Evolutionary conservation across 2,329 filamentous ascomycete species (phyloP), one percentile per base, ranked within the genome.

Genomic region (Arthrobotrys iridis): DNA sequence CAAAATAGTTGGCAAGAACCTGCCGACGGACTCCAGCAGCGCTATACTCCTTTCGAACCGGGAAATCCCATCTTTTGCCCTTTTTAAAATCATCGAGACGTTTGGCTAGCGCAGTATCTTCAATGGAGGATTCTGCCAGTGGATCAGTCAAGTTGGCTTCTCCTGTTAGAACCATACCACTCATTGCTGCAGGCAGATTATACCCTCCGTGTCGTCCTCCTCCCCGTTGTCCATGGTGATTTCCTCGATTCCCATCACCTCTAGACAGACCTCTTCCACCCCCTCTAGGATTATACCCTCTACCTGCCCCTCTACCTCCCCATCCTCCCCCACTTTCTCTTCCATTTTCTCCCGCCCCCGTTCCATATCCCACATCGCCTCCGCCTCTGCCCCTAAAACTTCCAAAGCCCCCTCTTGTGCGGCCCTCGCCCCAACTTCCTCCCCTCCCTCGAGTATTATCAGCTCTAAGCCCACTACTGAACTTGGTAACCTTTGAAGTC

Each of bases 1-100:
- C 80, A 77, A 82, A 80, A 70, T 84, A 83, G 63, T 84, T 86
- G 0, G 85, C 82, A 18, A 83, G 81, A 0, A 86, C 79, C 0
- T 82, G 70, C 28, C 84, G 82, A 0, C 76, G 26, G 22, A 37
- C 80, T 15, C 84, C 84, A 24, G 77, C 64, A 0, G 74, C 82
- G 0, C 83, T 85, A 78, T 80, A 84, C 63, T 80, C 67, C 70
- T 77, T 78, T 76, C 83, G 71, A 71, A 82, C 30, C 76, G 78
- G 77, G 81, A 82, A 78, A 75, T 78, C 50, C 48, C 79, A 77
- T 78, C 10, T 76, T 57, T 26, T 6, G 10, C 15, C 4, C 26
- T 7, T n/a, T n/a, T n/a, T 8, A 33, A 50, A 15, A 5, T 10
- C 41, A 5, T 5, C 2, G 4, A 59, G 13, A 13, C 67, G 59